phyloP scores from a whole-genome alignment of 2,329 filamentous ascomycete genomes.

The Zalaria sp. region DNA sequence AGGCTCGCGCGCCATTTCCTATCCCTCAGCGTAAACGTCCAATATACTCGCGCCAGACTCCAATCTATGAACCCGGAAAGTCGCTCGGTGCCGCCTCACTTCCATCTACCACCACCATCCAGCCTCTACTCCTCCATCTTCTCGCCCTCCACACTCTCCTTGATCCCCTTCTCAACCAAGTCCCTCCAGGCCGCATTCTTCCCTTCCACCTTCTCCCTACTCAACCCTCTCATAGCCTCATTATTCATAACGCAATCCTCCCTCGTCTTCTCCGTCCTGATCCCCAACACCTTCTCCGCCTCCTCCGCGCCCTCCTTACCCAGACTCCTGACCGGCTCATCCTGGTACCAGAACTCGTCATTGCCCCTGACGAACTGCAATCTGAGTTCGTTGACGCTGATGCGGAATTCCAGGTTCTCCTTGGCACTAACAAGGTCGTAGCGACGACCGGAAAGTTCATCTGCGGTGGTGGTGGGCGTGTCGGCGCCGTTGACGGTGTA shows the following conservation, averaged over 20 bases:
- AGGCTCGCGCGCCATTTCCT: no score
- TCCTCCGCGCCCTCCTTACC: slow-evolving; percentile 19
- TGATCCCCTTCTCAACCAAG: slow-evolving; percentile 9
- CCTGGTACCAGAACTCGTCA: slow-evolving; percentile 27
- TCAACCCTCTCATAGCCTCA: slow-evolving; percentile 30
- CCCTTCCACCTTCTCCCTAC: slow-evolving; percentile 31
- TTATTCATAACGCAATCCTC: slow-evolving; percentile 31
- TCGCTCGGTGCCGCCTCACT: no score
- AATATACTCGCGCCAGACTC: no score
- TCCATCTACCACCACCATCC: no score
- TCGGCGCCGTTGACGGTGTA: slow-evolving; percentile 17
- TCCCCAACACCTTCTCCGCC: slow-evolving; percentile 17
- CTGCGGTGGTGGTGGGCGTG: slow-evolving; percentile 4
- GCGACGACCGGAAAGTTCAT: slow-evolving; percentile 7
- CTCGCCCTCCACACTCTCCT: slow-evolving; percentile 6
- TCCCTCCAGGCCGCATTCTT: slow-evolving; percentile 19
- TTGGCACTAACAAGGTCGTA: slow-evolving; percentile 17
- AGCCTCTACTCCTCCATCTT: slow-evolving; percentile 8
- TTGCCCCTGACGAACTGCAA: slow-evolving; percentile 27
- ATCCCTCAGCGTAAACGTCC: no score
- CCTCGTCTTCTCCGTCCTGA: slow-evolving; percentile 21
- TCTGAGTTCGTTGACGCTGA: slow-evolving; percentile 28
- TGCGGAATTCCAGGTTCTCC: slow-evolving; percentile 30
- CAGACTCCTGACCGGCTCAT: slow-evolving; percentile 19
- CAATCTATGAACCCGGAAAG: no score